Evolutionary conservation across 2,329 filamentous ascomycete species (phyloP).

Genomic region (Aureobasidium sp.): DNA sequence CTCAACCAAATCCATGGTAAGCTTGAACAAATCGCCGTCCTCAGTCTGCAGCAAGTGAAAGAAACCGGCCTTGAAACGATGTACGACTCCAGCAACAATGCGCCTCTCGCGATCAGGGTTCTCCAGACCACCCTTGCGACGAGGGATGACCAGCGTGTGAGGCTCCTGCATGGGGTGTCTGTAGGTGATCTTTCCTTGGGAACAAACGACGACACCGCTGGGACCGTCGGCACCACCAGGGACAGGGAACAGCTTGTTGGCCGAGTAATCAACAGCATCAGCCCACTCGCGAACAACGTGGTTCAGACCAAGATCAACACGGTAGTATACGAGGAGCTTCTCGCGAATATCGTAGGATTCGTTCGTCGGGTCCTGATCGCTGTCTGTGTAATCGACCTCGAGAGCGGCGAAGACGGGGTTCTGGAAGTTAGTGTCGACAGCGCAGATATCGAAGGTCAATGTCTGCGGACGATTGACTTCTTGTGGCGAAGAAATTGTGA

Average conservation of each 20-base stretch:
- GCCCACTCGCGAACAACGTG: slow-evolving; percentile 97
- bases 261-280: slow-evolving; percentile 82
- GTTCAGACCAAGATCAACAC: slow-evolving; percentile 91
- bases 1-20: slow-evolving; percentile 84
- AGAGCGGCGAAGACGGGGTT: slow-evolving; percentile 94
- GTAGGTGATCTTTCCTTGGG: slow-evolving; percentile 91
- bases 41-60: slow-evolving; percentile 96
- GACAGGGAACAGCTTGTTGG: slow-evolving; percentile 88
- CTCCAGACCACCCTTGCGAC: slow-evolving; percentile 79
- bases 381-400: slow-evolving; percentile 87
- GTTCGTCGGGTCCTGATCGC: slow-evolving; percentile 84
- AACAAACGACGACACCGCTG: slow-evolving; percentile 90
- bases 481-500: slow-evolving; percentile 93
- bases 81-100: slow-evolving; percentile 90
- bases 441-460: slow-evolving; percentile 78
- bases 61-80: slow-evolving; percentile 89
- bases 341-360: slow-evolving; percentile 74
- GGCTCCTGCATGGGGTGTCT: slow-evolving; percentile 92
- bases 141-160: slow-evolving; percentile 81
- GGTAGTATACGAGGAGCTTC: slow-evolving; percentile 92
- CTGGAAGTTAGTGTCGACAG: slow-evolving; percentile 90
- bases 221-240: slow-evolving; percentile 90
- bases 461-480: slow-evolving; percentile 93
- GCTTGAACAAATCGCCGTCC: slow-evolving; percentile 96
- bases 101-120: slow-evolving; percentile 83